Base-by-base conservation (phyloP, 805 yeast species). In the Millerozyma acaciae region DNA sequence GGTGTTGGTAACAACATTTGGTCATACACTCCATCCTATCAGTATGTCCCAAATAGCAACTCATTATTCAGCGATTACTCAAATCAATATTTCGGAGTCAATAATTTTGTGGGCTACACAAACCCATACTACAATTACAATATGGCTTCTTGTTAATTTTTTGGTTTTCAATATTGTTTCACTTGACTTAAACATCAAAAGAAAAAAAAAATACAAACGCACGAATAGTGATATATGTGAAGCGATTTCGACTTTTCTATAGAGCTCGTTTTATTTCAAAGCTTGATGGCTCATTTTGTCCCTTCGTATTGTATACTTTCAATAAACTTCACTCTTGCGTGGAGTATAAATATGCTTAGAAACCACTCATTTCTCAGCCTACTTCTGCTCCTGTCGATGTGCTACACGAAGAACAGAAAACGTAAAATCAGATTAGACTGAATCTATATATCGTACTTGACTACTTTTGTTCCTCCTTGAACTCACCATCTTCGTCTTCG, bases 401-500 rank as follows among this genome's bases (percentile, higher is more conserved):
- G n/a, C n/a, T n/a, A n/a, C n/a, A n/a, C n/a, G n/a, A n/a, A n/a
- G n/a, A n/a, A n/a, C n/a, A n/a, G n/a, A n/a, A n/a, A n/a, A n/a
- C n/a, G n/a, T n/a, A n/a, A n/a, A n/a, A n/a, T n/a, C n/a, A n/a
- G n/a, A n/a, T n/a, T n/a, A n/a, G n/a, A n/a, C n/a, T n/a, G n/a
- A n/a, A n/a, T n/a, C n/a, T n/a, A n/a, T n/a, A n/a, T 28, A 14
- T 21, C 13, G 19, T 8, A 23, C 10, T 23, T n/a, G 15, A 23
- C 13, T 23, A 23, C 26, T 26, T 32, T 10, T 25, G 16, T 32
- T 51, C 53, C 32, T 69, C 77, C 27, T 75, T 69, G 39, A 75
- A 75, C 40, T 78, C 80, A 12, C 55, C 72, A 17, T 65, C 73
- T 3, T 61, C 75, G 10, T 58, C 76, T 3, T 63, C 73, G 15